These are phyloP conservation scores for Myxozyma sirexii DNA, from an alignment of 805 yeast species.

Conservation along the genomic window DNA sequence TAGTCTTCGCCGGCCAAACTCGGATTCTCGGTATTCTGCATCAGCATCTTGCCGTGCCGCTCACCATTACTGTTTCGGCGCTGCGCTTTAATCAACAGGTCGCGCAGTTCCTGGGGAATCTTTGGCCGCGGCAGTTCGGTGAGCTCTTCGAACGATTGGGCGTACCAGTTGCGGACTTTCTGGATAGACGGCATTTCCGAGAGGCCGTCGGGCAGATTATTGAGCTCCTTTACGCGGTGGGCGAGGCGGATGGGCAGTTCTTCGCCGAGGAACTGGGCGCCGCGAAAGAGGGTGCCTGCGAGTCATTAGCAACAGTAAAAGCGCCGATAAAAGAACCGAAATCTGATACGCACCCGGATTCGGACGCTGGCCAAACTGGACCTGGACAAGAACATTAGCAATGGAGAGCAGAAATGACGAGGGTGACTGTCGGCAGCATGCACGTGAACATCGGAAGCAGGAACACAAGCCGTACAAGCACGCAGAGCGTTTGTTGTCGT, in stretches of 20 bases:
- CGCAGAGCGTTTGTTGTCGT: too few relatives aligned
- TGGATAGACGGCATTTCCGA: conserved; percentile 72
- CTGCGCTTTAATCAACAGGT: conserved; percentile 42
- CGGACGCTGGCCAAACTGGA: conserved; percentile 82
- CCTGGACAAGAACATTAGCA: conserved; percentile 15
- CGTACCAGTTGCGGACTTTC: conserved; percentile 85
- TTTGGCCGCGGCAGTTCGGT: conserved; percentile 64
- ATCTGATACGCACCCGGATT: conserved; percentile 60
- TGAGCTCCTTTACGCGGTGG: conserved; percentile 81
- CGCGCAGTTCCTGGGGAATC: conserved; percentile 49
- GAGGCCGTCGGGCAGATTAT: conserved; percentile 74
- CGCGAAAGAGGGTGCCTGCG: conserved; percentile 54
- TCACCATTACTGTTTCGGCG: conserved; percentile 17
- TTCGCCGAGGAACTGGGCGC: conserved; percentile 69
- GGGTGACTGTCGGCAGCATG: neutral
- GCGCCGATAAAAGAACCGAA: neutral
- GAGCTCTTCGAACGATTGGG: conserved; percentile 83
- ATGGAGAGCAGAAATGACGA: neutral
- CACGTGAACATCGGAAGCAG: neutral
- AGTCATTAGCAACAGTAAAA: neutral
- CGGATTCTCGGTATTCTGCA: conserved; percentile 29
- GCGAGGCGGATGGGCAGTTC: conserved; percentile 88
- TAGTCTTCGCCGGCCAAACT: conserved; percentile 25
- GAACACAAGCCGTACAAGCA: too few relatives aligned
- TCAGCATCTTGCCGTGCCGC: conserved; percentile 23